Evolutionary conservation across 1,139 yeast genomes (phyloP).

Genomic region (Spencermartinsiella ligniputridi): DNA sequence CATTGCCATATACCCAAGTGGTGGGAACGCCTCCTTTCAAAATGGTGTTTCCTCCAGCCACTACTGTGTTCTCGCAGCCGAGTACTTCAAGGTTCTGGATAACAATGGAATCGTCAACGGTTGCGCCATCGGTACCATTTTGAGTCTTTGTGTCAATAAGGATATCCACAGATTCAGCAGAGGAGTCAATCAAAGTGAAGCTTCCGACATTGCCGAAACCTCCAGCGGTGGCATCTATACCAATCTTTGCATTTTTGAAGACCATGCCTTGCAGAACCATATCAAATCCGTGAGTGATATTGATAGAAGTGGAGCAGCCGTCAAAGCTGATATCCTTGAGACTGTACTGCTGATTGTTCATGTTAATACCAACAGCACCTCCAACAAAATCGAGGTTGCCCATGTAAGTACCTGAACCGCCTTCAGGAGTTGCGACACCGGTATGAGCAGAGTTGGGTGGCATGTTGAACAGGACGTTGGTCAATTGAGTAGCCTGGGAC

Average conservation of each 20-base stretch:
- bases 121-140: not conserved
- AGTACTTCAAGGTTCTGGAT: not conserved
- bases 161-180: conserved; percentile 1
- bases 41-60: conserved; percentile 2
- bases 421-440: conserved; percentile 13
- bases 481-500: conserved; percentile 13
- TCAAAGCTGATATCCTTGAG: conserved; percentile 10
- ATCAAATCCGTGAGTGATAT: conserved; percentile 10
- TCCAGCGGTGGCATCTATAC: conserved; percentile 7
- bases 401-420: conserved; percentile 15
- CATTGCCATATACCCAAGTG: conserved; percentile 6
- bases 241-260: conserved; percentile 10
- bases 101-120: conserved; percentile 5
- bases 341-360: conserved; percentile 15
- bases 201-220: conserved; percentile 5
- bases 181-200: conserved; percentile 4
- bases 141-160: conserved; percentile 3
- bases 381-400: conserved; percentile 13
- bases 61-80: conserved; percentile 3
- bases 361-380: conserved; percentile 11
- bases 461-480: conserved; percentile 12
- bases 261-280: conserved; percentile 10
- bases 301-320: conserved; percentile 10
- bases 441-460: conserved; percentile 4
- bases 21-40: conserved; percentile 1